Evolutionary conservation across 2,329 filamentous ascomycete species (phyloP).

Genomic region (Stagonosporopsis vannaccii): DNA sequence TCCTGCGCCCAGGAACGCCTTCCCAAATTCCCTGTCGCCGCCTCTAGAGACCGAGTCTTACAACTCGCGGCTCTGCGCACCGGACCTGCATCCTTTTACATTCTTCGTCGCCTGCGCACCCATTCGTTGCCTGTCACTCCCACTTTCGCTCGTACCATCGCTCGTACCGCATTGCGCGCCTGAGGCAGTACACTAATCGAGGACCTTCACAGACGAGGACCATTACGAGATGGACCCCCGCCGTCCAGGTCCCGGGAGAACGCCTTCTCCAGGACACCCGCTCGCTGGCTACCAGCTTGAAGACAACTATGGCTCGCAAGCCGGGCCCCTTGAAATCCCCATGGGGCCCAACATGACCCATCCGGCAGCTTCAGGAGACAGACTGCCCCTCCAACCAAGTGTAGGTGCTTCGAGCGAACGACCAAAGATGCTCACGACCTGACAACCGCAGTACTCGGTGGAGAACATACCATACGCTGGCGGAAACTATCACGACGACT

Average conservation of each 20-base stretch:
- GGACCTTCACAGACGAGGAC: constrained; percentile 32
- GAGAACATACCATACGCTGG: constrained; percentile 72
- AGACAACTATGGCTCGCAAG: constrained; percentile 70
- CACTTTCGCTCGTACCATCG: constrained; percentile 7
- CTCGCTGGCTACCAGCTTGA: constrained; percentile 82
- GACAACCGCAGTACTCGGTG: constrained; percentile 68
- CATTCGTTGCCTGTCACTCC: constrained; percentile 16
- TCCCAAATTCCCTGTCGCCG: constrained; percentile 16
- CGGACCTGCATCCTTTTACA: constrained; percentile 10
- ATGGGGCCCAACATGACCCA: constrained; percentile 62
- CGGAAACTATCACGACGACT: constrained; percentile 64
- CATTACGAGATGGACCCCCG: constrained; percentile 60
- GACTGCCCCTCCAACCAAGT: constrained; percentile 82
- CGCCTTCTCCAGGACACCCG: constrained; percentile 80
- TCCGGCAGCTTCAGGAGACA: constrained; percentile 70
- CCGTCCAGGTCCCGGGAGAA: constrained; percentile 53
- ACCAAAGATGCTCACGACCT: constrained; percentile 1
- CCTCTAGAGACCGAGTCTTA: constrained; percentile 4
- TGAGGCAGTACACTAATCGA: constrained; percentile 28
- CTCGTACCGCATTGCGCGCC: constrained; percentile 24
- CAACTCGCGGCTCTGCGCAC: constrained; percentile 11
- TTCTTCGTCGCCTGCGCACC: constrained; percentile 20
- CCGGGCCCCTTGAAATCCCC: constrained; percentile 71
- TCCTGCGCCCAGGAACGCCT: constrained; percentile 24
- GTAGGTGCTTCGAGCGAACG: constrained; percentile 59